Base-by-base conservation (phyloP, 495 filamentous ascomycete species). In the Penicillium angulare region DNA sequence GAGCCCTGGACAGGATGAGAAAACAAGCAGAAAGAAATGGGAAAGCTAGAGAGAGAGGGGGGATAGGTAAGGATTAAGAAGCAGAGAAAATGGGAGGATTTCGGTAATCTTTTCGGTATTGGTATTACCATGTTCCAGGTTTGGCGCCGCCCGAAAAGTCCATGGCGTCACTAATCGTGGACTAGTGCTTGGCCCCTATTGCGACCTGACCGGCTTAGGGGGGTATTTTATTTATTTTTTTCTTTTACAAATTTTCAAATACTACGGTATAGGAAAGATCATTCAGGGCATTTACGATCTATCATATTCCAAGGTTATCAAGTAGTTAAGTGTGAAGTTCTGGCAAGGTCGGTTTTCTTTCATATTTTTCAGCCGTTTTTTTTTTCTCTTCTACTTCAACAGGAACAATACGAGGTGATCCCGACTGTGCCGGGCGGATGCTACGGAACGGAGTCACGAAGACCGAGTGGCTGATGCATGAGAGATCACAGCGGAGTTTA, bases 391-490 rank as follows among this genome's bases (percentile, higher is more conserved):
- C n/a, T n/a, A n/a, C n/a, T n/a, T n/a, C n/a, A n/a, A n/a, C n/a
- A 15, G 13, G 17, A 43, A 8, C 3, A 23, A 44, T 29, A 44
- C 42, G 38, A 50, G 47, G 32, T 44, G 45, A 62, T 51, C n/a
- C 49, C 47, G 43, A n/a, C 42, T 42, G 42, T 58, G 59, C 53
- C 56, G 55, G 52, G 61, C 69, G 65, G 65, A 67, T 57, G 62
- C 59, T 35, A 51, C 67, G 69, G 69, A 67, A 62, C 67, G 59
- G 63, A 59, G 50, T 39, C 48, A 38, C 56, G 56, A 53, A 61
- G 56, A 49, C 67, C 66, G 68, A 66, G 41, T 34, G 55, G 46
- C 52, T 49, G 47, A 57, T 53, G 56, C 50, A 59, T 36, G 47
- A 50, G 49, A 52, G 49, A 53, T 63, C 56, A 65, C 56, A 56